These are phyloP conservation scores for Pichia phayaonensis DNA, from an alignment of 805 yeast genomes.

Conservation along the genomic window DNA sequence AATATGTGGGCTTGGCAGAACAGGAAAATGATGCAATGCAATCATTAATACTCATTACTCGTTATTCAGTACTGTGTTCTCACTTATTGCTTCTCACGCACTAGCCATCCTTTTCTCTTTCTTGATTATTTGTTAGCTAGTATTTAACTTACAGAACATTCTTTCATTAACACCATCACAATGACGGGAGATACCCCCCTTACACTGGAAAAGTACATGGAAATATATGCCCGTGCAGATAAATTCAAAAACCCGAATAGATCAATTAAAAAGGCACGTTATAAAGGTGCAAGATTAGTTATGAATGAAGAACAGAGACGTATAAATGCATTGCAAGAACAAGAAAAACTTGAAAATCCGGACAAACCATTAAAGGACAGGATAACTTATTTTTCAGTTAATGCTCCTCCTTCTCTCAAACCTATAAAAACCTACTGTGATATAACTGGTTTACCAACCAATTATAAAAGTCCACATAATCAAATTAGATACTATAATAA, in stretches of 20 bases:
- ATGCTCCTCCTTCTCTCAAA: conserved; percentile 80
- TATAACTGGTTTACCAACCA: conserved; percentile 79
- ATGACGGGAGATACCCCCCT: background rate
- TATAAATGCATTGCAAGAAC: conserved; percentile 34
- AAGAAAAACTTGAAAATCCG: conserved; percentile 10
- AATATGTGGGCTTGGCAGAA: no score
- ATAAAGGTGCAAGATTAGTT: conserved; percentile 68
- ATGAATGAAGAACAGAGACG: conserved; percentile 73
- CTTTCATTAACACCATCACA: background rate
- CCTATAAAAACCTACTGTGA: conserved; percentile 88
- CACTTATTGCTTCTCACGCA: no score
- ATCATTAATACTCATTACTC: no score
- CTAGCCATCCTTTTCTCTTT: no score
- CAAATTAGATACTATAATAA: conserved; percentile 73
- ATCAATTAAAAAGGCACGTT: conserved; percentile 49
- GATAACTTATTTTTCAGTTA: conserved; percentile 62
- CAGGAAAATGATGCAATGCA: no score
- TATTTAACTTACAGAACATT: background rate
- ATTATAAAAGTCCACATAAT: conserved; percentile 66
- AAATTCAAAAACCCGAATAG: conserved; percentile 53
- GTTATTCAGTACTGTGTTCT: no score
- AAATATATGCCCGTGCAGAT: conserved; percentile 35
- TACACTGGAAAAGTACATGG: conserved; percentile 25
- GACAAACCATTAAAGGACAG: conserved; percentile 28
- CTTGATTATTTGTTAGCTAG: no score